A percentile compares a stretch with the other conserved stretches of the same genome.
Conservation (phyloP, 2,329 filamentous ascomycete genomes). For the Scortechinia acanthostroma region DNA sequence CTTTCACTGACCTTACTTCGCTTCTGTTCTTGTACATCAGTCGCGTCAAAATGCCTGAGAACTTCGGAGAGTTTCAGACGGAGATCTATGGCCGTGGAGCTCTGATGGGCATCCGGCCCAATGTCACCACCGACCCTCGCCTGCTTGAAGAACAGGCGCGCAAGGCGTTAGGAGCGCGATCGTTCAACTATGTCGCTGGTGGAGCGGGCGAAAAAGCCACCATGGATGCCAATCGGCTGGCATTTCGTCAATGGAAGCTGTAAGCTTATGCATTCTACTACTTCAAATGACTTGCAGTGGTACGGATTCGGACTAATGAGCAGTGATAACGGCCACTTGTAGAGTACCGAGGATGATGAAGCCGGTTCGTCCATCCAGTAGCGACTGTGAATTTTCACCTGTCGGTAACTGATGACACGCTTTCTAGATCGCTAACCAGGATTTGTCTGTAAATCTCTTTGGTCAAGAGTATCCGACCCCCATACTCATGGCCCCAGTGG, state of each 20-base stretch:
- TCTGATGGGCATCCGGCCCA: slow-evolving; percentile 33
- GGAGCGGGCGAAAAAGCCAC: slow-evolving; percentile 55
- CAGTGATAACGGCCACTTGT: not conserved
- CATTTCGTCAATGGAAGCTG: slow-evolving; percentile 41
- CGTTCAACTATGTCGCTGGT: slow-evolving; percentile 55
- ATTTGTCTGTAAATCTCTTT: slow-evolving; percentile 11
- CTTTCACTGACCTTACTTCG: too few relatives aligned
- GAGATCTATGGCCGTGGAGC: slow-evolving; percentile 44
- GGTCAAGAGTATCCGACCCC: slow-evolving; percentile 37
- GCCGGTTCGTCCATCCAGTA: not conserved
- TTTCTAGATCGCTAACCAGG: not conserved
- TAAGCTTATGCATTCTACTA: too few relatives aligned
- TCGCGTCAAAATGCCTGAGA: slow-evolving; percentile 8
- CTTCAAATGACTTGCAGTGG: too few relatives aligned
- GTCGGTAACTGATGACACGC: not conserved
- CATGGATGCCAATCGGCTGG: slow-evolving; percentile 48
- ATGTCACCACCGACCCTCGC: slow-evolving; percentile 50
- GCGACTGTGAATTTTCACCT: too few relatives aligned
- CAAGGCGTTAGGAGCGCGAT: slow-evolving; percentile 31
- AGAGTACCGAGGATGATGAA: slow-evolving; percentile 2
- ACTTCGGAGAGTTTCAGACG: slow-evolving; percentile 33
- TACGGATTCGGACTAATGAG: too few relatives aligned
- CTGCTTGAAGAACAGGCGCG: slow-evolving; percentile 45
- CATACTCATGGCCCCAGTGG: slow-evolving; percentile 59
- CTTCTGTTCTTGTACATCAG: too few relatives aligned